A percentile compares a stretch with the other conserved stretches of the same genome.
Evolutionary conservation across 2,329 filamentous ascomycete genomes (phyloP).

Genomic region (Cladophialophora chaetospira): DNA sequence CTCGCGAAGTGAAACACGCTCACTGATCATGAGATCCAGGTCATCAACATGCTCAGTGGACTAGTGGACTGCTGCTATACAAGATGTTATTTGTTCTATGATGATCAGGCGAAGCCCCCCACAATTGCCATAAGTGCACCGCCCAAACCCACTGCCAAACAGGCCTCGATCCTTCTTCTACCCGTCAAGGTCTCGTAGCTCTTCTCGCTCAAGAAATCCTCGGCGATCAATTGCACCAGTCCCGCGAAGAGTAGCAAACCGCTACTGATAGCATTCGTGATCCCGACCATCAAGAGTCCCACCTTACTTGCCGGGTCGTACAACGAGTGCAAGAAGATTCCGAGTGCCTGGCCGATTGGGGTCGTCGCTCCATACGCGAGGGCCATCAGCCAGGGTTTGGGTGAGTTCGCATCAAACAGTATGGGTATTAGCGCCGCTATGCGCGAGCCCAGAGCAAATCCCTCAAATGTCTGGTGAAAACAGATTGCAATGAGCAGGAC

Average conservation of each 20-base stretch:
- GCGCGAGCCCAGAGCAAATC: conserved; percentile 78
- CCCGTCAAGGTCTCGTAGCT: conserved; percentile 64
- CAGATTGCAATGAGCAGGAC: conserved; percentile 78
- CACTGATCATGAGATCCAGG: background rate
- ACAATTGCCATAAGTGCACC: conserved; percentile 67
- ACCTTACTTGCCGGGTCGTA: conserved; percentile 78
- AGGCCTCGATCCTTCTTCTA: conserved; percentile 62
- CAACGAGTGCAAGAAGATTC: conserved; percentile 72
- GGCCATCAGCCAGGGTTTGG: conserved; percentile 73
- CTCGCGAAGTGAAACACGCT: background rate
- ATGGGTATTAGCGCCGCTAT: conserved; percentile 73
- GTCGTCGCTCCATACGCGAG: conserved; percentile 70
- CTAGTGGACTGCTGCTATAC: too few relatives aligned
- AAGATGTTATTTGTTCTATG: too few relatives aligned
- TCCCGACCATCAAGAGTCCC: conserved; percentile 77
- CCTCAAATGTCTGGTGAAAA: conserved; percentile 88
- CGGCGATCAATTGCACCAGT: conserved; percentile 78
- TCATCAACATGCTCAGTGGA: too few relatives aligned
- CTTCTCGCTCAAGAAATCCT: conserved; percentile 73
- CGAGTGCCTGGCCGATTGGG: conserved; percentile 80
- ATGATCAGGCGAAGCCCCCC: conserved; percentile 68
- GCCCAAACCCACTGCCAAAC: conserved; percentile 61
- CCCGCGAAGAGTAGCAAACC: conserved; percentile 80
- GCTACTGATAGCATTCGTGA: conserved; percentile 84
- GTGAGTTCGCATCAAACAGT: conserved; percentile 68